phyloP scores from a whole-genome alignment of 2,329 filamentous ascomycete species.

The Talaromyces sp. region DNA sequence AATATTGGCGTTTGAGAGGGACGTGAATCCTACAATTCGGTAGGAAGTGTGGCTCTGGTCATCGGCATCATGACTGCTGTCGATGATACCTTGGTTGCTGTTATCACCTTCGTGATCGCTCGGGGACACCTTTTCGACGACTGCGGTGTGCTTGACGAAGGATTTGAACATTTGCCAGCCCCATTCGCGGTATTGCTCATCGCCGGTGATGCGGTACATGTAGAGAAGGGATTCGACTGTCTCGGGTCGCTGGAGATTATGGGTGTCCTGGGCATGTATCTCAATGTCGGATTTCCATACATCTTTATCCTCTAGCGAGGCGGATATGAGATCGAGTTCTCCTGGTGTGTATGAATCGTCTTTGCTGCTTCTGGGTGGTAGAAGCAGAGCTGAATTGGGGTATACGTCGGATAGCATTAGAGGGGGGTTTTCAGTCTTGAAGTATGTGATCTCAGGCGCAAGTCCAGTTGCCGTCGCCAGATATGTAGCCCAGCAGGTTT shows the following conservation, averaged over 20 bases:
- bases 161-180: constrained; percentile 98
- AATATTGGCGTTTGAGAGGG: constrained; percentile 68
- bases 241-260: constrained; percentile 93
- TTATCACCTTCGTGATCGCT: constrained; percentile 20
- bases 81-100: neutral
- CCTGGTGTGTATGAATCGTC: constrained; percentile 10
- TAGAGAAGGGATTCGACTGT: constrained; percentile 96
- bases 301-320: constrained; percentile 30
- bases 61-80: neutral
- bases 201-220: constrained; percentile 97
- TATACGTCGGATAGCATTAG: constrained; percentile 44
- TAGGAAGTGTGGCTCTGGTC: constrained; percentile 14
- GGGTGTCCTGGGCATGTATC: constrained; percentile 76
- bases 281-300: constrained; percentile 73
- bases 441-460: constrained; percentile 93
- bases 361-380: constrained; percentile 20
- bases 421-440: constrained; percentile 69
- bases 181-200: constrained; percentile 86
- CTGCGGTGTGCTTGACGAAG: constrained; percentile 80
- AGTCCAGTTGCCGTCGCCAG: constrained; percentile 83
- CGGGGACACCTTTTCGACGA: constrained; percentile 59
- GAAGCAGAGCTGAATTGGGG: constrained; percentile 26
- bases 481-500: constrained; percentile 98
- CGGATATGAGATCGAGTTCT: constrained; percentile 35
- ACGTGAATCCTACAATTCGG: constrained; percentile 66